Percentiles rank a stretch among this genome's conserved stretches.
phyloP scores from a whole-genome alignment of 1,139 yeast species.

The Candida sp. region DNA sequence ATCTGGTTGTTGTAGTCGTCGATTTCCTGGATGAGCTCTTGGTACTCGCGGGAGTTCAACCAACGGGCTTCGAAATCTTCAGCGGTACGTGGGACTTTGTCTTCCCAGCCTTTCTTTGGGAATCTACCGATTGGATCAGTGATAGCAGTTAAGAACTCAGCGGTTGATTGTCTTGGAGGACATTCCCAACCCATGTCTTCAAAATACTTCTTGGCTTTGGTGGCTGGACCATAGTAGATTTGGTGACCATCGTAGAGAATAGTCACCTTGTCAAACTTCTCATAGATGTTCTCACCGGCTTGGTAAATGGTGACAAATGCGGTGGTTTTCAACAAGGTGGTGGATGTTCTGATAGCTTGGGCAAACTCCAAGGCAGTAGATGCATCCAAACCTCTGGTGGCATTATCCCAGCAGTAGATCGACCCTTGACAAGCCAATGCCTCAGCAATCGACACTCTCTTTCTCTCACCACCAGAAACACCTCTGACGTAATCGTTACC shows the following conservation, averaged over 20 bases:
- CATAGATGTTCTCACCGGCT: slow-evolving; percentile 70
- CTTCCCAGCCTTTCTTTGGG: slow-evolving; percentile 50
- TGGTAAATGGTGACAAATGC: slow-evolving; percentile 68
- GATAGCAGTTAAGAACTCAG: slow-evolving; percentile 72
- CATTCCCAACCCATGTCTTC: slow-evolving; percentile 64
- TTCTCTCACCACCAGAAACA: slow-evolving; percentile 86
- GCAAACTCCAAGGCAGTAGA: slow-evolving; percentile 73
- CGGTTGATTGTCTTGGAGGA: slow-evolving; percentile 66
- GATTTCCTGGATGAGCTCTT: slow-evolving; percentile 39
- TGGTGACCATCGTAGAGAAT: slow-evolving; percentile 64
- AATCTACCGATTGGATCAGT: slow-evolving; percentile 59
- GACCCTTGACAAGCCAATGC: slow-evolving; percentile 62
- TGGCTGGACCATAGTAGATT: slow-evolving; percentile 61
- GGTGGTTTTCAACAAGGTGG: slow-evolving; percentile 57
- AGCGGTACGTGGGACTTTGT: slow-evolving; percentile 58
- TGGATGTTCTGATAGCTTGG: slow-evolving; percentile 63
- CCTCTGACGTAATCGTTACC: slow-evolving; percentile 64
- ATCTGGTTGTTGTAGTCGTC: slow-evolving; percentile 41
- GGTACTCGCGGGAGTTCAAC: slow-evolving; percentile 55
- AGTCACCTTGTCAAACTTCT: slow-evolving; percentile 66
- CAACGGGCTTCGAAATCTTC: slow-evolving; percentile 61
- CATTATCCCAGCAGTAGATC: slow-evolving; percentile 74
- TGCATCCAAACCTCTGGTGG: slow-evolving; percentile 81
- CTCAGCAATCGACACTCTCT: slow-evolving; percentile 79
- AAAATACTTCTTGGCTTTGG: slow-evolving; percentile 57